Base-by-base conservation (phyloP, 2,329 filamentous ascomycete species). In the Fulvia fulva region DNA sequence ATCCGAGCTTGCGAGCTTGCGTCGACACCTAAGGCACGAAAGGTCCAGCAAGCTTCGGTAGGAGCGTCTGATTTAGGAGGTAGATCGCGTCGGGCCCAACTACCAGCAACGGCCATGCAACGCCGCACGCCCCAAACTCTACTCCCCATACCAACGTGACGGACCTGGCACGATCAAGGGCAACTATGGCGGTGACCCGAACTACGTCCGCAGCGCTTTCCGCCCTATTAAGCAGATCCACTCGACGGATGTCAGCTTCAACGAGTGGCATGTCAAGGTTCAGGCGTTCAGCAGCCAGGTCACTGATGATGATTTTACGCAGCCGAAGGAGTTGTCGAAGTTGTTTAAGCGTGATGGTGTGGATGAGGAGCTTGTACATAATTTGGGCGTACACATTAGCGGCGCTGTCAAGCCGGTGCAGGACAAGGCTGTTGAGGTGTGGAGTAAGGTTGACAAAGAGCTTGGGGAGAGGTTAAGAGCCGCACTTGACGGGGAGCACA, bases 291-390 rank as follows among this genome's bases (percentile, higher is more conserved):
- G 66, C 43, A 69, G 69, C 5, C 63, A 70, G 12, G 70, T 83
- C 23, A 75, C 71, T 3, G 75, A 78, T 21, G 74, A 77, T 23
- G 82, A 84, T 67, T 84, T 79, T 63, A 78, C 74, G 53, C 80
- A 83, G 67, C 73, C 78, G 21, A 74, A 73, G 51, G 74, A 70
- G 3, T 73, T 83, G 14, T 84, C 80, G 80, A 59, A 70, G 37
- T 56, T 71, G 6, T 69, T 71, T 37, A 61, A 68, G 55, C 62
- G 67, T 41, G 63, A 70, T 59, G 63, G 65, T 8, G 67, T 65
- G 45, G 67, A 70, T 51, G 61, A 69, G 32, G 61, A 68, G 7
- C 70, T 73, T 47, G 60, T 72, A 25, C 51, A 65, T n/a, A 72
- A 71, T n/a, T 23, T 45, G n/a, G 22, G 41, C 22, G 9, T 19